Percentiles rank a stretch among this genome's conserved stretches.
Evolutionary conservation across 495 filamentous ascomycete species (phyloP).

Genomic region (Penicillium cataractarum): DNA sequence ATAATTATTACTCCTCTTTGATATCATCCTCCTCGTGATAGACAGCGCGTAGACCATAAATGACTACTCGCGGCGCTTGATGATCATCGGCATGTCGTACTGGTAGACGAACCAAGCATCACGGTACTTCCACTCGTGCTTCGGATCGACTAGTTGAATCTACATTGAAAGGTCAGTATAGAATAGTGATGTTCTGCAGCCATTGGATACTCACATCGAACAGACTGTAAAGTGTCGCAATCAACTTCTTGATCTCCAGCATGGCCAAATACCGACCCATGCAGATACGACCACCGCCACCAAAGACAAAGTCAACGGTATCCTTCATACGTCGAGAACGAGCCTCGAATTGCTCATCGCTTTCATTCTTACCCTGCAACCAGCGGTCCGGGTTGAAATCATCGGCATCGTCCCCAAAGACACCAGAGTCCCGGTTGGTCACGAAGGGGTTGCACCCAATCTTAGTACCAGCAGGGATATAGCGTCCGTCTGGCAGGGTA

Average conservation of each 20-base stretch:
- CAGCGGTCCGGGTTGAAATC: constrained; percentile 62
- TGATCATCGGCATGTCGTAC: constrained; percentile 36
- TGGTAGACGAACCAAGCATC: constrained; percentile 41
- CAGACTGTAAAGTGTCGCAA: constrained; percentile 68
- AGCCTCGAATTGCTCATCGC: constrained; percentile 17
- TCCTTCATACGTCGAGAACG: constrained; percentile 28
- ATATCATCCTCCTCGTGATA: neutral
- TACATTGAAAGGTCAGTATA: constrained; percentile 1
- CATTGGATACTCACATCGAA: constrained; percentile 58
- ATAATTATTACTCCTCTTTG: constrained; percentile 5
- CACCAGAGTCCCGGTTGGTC: constrained; percentile 54
- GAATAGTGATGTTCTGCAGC: neutral
- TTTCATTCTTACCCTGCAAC: constrained; percentile 48
- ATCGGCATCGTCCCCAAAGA: constrained; percentile 60
- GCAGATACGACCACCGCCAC: constrained; percentile 66
- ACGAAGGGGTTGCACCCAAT: constrained; percentile 65
- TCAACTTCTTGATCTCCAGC: constrained; percentile 79
- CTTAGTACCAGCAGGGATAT: constrained; percentile 57
- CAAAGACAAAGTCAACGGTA: constrained; percentile 56
- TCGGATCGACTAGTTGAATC: constrained; percentile 32
- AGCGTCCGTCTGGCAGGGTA: constrained; percentile 49
- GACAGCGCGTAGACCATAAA: neutral
- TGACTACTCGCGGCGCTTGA: constrained; percentile 18
- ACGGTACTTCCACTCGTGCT: constrained; percentile 34
- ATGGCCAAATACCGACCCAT: constrained; percentile 74